Conservation (phyloP, 2,329 filamentous ascomycete genomes). For the Ceratocystis colombiana region DNA sequence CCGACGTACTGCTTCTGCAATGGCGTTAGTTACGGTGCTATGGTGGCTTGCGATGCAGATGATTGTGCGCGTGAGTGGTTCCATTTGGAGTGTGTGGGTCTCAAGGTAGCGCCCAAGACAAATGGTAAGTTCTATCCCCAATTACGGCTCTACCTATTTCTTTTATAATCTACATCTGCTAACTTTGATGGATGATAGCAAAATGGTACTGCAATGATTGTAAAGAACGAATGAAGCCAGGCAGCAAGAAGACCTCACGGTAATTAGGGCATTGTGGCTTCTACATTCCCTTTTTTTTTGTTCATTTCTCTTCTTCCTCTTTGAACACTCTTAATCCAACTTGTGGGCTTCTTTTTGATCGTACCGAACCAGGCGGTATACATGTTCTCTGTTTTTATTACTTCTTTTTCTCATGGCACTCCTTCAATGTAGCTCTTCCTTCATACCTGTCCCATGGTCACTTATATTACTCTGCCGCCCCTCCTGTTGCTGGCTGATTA, state of each 20-base stretch:
- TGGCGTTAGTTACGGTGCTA: constrained; percentile 69
- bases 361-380: constrained; percentile 15
- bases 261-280: constrained; percentile 29
- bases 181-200: constrained; percentile 39
- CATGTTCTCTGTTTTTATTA: neutral
- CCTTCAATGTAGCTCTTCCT: neutral
- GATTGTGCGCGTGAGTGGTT: constrained; percentile 72
- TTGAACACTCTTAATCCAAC: constrained; percentile 5
- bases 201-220: constrained; percentile 80
- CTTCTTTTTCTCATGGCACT: neutral
- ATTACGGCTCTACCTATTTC: too few relatives aligned
- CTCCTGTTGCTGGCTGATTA: too few relatives aligned
- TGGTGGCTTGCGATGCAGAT: constrained; percentile 70
- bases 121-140: constrained; percentile 49
- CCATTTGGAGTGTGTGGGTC: constrained; percentile 69
- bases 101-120: constrained; percentile 66
- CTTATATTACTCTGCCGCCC: too few relatives aligned
- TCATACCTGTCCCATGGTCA: neutral
- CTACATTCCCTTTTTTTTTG: neutral
- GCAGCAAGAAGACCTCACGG: constrained; percentile 43
- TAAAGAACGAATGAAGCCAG: constrained; percentile 53
- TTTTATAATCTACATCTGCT: constrained; percentile 26
- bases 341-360: neutral
- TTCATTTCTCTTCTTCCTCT: constrained; percentile 1
- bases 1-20: constrained; percentile 72